Base-by-base conservation (phyloP, 306 rosid species). In the Dryas octopetala region DNA sequence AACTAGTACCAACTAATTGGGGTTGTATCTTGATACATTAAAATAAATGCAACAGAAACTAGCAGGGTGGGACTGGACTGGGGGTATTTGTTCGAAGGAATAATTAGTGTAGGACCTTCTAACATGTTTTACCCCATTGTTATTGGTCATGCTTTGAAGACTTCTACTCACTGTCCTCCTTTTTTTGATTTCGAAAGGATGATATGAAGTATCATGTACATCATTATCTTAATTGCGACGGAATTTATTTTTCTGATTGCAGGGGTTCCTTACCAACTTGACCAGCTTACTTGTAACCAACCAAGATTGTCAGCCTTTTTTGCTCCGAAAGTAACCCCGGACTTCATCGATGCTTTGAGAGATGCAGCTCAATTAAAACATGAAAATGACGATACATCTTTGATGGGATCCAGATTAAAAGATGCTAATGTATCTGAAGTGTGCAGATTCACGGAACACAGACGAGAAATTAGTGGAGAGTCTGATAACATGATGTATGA, bases 191-290 rank as follows among this genome's bases (percentile, higher is more conserved):
- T 62, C 28, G 28, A 60, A 52, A 63, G 61, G 19, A 43, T 41
- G 26, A 8, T 23, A 62, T 17, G 77, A 61, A 38, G 57, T 46
- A 72, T 7, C 2, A 17, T 1, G 26, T 47, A 14, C 10, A 11
- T 43, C 0, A 67, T 58, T 19, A 46, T 77, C 59, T 60, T 32
- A 70, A 40, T 44, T 14, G 26, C 66, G 66, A 67, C 5, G 50
- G 59, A 50, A 40, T 71, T 61, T 52, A 15, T 69, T 74, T 71
- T 28, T 19, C 74, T 82, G 32, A 16, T 68, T 71, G 57, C 75
- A 94, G 97, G 98, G 97, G 82, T 85, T 75, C 96, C 93, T 43
- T 94, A 91, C 78, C 91, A 87, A 81, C 95, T 94, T 57, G 88
- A 91, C 15, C 96, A 87, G 78, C 86, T 88, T 82, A 71, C 83